Base-by-base conservation (phyloP, 2,329 filamentous ascomycete genomes). In the Thelonectria olida region DNA sequence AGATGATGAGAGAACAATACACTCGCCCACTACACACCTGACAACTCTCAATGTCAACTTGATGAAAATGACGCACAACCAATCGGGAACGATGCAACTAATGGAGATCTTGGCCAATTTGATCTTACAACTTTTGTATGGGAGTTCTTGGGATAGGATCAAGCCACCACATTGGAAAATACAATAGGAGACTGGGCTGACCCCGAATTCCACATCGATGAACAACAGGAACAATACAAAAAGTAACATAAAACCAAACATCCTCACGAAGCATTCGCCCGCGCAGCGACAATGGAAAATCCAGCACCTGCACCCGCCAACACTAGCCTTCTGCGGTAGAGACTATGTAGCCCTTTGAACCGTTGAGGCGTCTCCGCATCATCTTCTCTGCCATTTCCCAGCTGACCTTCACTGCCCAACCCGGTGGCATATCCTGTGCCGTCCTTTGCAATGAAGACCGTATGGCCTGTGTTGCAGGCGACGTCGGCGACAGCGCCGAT, bases 381-480 rank as follows among this genome's bases (percentile, higher is more conserved):
- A 44, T 93, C 90, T 19, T 85, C 85, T 0, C 82, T 86, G n/a
- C 89, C 90, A 60, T 86, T 86, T 1, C 90, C 90, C 12, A 89
- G 91, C 76, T 92, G 90, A 70, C 90, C 91, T 64, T 87, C 90
- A 23, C 84, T 85, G 10, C 84, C 88, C 77, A 92, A 92, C 3
- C 91, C 91, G 88, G 90, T 92, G 2, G 85, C 39, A 36, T 49
- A 61, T 17, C 31, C 61, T 12, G 5, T 50, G 84, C 90, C 90
- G 39, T 88, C 82, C 58, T 81, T 80, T 63, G 85, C 85, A 67
- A 93, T 81, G 34, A 86, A 89, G 55, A 93, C 83, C 58, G 83
- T 88, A 74, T 91, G 89, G 64, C 92, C 90, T 2, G 85, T 85
- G 23, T 85, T 88, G 53, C 87, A 86, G 7, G 85, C 80, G 25